Conservation (phyloP, 2,329 filamentous ascomycete genomes). For the Verticillium nonalfalfae region DNA sequence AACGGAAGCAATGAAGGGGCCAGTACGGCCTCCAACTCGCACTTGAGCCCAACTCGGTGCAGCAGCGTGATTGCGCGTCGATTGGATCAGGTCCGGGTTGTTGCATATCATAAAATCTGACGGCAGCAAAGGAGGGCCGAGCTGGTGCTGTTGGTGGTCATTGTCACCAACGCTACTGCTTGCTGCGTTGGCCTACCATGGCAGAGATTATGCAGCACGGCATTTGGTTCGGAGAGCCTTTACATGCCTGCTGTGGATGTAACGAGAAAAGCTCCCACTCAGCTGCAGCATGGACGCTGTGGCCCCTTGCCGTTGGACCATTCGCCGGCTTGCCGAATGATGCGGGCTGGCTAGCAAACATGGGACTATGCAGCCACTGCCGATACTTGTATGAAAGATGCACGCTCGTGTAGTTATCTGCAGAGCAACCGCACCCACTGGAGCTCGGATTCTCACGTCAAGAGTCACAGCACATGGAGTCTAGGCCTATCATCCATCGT, state of each 20-base stretch:
- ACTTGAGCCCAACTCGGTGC: neutral
- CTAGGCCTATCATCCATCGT: neutral
- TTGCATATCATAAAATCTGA: neutral
- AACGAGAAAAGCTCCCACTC: neutral
- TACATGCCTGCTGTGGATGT: neutral
- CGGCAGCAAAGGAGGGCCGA: neutral
- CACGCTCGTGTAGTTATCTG: neutral
- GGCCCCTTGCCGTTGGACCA: neutral
- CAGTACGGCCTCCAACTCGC: neutral
- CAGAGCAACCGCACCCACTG: neutral
- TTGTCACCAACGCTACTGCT: neutral
- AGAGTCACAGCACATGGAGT: neutral
- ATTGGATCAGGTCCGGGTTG: neutral
- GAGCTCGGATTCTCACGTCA: neutral
- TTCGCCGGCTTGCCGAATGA: slow-evolving; percentile 1
- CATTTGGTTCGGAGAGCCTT: neutral
- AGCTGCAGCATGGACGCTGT: neutral
- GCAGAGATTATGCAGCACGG: neutral
- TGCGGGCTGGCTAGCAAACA: slow-evolving; percentile 2
- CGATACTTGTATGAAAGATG: neutral
- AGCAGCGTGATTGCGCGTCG: neutral
- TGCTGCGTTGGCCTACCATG: neutral
- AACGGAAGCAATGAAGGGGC: neutral
- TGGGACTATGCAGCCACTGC: neutral
- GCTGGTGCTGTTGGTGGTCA: neutral